phyloP scores from a whole-genome alignment of 352 stramenopile genomes.

The Phytophthora pluvialis region DNA sequence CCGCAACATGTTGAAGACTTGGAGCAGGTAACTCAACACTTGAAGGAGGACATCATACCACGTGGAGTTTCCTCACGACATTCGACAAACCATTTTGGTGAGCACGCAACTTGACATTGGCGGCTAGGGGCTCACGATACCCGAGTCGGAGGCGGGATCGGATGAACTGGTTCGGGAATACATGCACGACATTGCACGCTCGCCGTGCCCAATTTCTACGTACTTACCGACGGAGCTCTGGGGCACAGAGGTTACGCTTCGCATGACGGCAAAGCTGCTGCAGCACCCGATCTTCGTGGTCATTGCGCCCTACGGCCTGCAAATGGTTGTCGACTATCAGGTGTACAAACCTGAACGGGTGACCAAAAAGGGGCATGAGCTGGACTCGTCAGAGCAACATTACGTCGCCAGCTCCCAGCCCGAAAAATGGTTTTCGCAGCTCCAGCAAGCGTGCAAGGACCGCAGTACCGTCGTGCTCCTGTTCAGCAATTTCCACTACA shows the following conservation, averaged over 20 bases:
- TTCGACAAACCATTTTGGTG: slow-evolving; percentile 26
- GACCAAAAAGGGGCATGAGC: not conserved
- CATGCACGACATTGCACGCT: slow-evolving; percentile 9
- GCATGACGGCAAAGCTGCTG: slow-evolving; percentile 31
- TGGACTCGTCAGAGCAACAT: slow-evolving; percentile 25
- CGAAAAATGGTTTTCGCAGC: slow-evolving; percentile 10
- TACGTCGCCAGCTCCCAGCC: slow-evolving; percentile 5
- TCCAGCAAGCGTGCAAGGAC: slow-evolving; percentile 6
- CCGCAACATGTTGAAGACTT: slow-evolving; percentile 2
- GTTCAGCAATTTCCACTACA: slow-evolving; percentile 26
- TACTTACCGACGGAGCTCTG: slow-evolving; percentile 13
- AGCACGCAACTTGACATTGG: slow-evolving; percentile 15
- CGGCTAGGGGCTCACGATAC: slow-evolving; percentile 5
- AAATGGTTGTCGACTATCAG: slow-evolving; percentile 11
- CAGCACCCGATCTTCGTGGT: slow-evolving; percentile 23
- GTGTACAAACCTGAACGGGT: slow-evolving; percentile 18
- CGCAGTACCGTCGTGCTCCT: slow-evolving; percentile 11
- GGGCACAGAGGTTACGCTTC: slow-evolving; percentile 20
- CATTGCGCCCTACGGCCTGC: slow-evolving; percentile 12
- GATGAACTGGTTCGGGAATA: slow-evolving; percentile 16
- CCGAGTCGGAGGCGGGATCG: slow-evolving; percentile 16
- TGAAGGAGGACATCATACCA: slow-evolving; percentile 23
- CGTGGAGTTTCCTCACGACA: slow-evolving; percentile 30
- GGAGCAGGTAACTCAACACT: slow-evolving; percentile 8
- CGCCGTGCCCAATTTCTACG: slow-evolving; percentile 5